Percentiles rank a stretch among this genome's conserved stretches.
phyloP scores from a whole-genome alignment of 495 filamentous ascomycete species.

The Cetradonia linearis region DNA sequence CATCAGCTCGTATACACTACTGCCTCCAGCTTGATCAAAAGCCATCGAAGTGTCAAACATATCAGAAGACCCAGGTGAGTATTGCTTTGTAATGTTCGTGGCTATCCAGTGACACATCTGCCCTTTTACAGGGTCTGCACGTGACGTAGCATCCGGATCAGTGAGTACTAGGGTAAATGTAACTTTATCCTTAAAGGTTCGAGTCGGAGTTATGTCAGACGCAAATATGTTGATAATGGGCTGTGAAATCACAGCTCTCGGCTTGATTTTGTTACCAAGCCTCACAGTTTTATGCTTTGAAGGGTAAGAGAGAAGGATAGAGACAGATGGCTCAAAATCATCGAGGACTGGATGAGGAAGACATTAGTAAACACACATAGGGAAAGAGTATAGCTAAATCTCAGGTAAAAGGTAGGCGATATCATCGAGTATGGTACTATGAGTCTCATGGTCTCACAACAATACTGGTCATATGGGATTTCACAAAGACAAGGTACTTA shows the following conservation, averaged over 20 bases:
- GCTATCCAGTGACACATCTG: slow-evolving; percentile 67
- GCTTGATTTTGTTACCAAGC: slow-evolving; percentile 53
- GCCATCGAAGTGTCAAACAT: slow-evolving; percentile 17
- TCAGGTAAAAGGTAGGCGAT: not conserved
- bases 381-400: not conserved
- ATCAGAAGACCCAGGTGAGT: slow-evolving; percentile 16
- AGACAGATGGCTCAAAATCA: slow-evolving; percentile 48
- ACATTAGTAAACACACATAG: not conserved
- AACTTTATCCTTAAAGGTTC: slow-evolving; percentile 14
- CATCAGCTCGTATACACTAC: slow-evolving; percentile 37
- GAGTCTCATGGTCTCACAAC: not conserved
- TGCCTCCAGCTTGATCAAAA: not conserved
- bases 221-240: slow-evolving; percentile 39
- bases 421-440: not conserved
- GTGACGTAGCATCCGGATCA: slow-evolving; percentile 61
- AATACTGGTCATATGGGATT: not conserved
- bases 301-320: slow-evolving; percentile 43
- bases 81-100: slow-evolving; percentile 32
- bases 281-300: slow-evolving; percentile 34
- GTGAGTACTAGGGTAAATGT: slow-evolving; percentile 45
- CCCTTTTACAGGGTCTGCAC: slow-evolving; percentile 53
- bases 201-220: slow-evolving; percentile 12
- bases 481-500: not conserved
- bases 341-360: slow-evolving; percentile 46
- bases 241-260: slow-evolving; percentile 37